Percentiles rank a stretch among this genome's conserved stretches.
Conservation (phyloP, 257 asterid species). For the Capsicum baccatum region DNA sequence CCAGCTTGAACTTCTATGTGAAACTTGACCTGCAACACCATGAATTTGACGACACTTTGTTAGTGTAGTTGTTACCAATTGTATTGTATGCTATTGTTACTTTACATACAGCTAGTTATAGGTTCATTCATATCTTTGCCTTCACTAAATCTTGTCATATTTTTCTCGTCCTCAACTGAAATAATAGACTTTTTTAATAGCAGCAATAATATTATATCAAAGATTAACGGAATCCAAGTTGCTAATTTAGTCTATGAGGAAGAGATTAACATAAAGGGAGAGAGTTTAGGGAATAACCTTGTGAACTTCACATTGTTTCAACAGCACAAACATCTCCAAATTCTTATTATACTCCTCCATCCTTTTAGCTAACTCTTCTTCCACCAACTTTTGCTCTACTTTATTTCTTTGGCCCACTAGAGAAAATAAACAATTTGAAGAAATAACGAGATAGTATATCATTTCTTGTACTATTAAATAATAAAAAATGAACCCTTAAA, state of each 20-base stretch:
- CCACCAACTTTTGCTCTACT: slow-evolving; percentile 27
- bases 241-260: too few species aligned
- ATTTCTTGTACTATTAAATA: background rate
- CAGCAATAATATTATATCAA: too few species aligned
- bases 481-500: background rate
- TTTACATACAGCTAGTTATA: too few species aligned
- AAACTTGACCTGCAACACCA: slow-evolving; percentile 49
- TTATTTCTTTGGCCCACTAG: slow-evolving; percentile 40
- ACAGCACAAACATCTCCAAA: slow-evolving; percentile 42
- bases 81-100: too few species aligned
- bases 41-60: too few species aligned
- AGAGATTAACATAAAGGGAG: too few species aligned
- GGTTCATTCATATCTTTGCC: too few species aligned
- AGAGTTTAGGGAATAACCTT: slow-evolving; percentile 42
- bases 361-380: slow-evolving; percentile 47
- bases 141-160: too few species aligned
- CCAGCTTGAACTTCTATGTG: slow-evolving; percentile 55
- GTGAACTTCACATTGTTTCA: slow-evolving; percentile 41
- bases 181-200: too few species aligned
- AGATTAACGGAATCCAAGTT: too few species aligned
- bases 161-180: too few species aligned
- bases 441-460: background rate
- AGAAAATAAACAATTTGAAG: background rate
- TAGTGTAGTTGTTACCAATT: too few species aligned
- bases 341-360: slow-evolving; percentile 45